These are phyloP conservation scores for Euphrasia arctica DNA, from an alignment of 305 asterid genomes.

Conservation along the genomic window DNA sequence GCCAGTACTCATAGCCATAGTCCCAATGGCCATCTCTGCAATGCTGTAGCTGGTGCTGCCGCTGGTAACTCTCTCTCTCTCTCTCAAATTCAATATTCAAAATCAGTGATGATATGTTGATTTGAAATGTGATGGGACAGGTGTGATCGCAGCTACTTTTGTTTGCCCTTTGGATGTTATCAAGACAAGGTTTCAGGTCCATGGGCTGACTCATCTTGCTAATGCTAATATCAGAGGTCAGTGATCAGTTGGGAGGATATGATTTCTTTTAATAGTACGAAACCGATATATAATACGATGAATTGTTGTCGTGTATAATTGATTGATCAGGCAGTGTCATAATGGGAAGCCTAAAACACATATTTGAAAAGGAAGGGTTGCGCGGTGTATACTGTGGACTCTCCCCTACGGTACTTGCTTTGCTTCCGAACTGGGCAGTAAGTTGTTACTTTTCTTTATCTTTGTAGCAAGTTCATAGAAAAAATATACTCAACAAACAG, in stretches of 20 bases:
- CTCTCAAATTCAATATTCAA: background rate
- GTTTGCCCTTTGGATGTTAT: slow-evolving; percentile 97
- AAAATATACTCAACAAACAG: slow-evolving; percentile 9
- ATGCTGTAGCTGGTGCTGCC: slow-evolving; percentile 90
- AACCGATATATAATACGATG: slow-evolving; percentile 21
- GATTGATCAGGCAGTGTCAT: slow-evolving; percentile 73
- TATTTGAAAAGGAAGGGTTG: slow-evolving; percentile 82
- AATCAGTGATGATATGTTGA: too few species aligned
- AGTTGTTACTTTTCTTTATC: slow-evolving; percentile 23
- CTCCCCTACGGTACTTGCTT: slow-evolving; percentile 81
- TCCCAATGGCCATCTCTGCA: slow-evolving; percentile 62
- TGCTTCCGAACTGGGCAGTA: slow-evolving; percentile 98
- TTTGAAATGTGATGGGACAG: slow-evolving; percentile 40
- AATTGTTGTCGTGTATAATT: slow-evolving; percentile 27
- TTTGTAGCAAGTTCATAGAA: slow-evolving; percentile 5
- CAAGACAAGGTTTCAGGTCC: slow-evolving; percentile 94
- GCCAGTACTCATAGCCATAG: slow-evolving; percentile 52
- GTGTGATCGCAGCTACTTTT: slow-evolving; percentile 92
- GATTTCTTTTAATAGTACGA: slow-evolving; percentile 2
- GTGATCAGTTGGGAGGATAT: background rate
- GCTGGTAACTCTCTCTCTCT: slow-evolving; percentile 48
- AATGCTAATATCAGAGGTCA: slow-evolving; percentile 70
- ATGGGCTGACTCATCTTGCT: slow-evolving; percentile 73
- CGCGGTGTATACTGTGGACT: slow-evolving; percentile 98
- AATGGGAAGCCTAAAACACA: slow-evolving; percentile 80